Evolutionary conservation across 495 filamentous ascomycete genomes (phyloP).

Genomic region (Choiromyces venosus): DNA sequence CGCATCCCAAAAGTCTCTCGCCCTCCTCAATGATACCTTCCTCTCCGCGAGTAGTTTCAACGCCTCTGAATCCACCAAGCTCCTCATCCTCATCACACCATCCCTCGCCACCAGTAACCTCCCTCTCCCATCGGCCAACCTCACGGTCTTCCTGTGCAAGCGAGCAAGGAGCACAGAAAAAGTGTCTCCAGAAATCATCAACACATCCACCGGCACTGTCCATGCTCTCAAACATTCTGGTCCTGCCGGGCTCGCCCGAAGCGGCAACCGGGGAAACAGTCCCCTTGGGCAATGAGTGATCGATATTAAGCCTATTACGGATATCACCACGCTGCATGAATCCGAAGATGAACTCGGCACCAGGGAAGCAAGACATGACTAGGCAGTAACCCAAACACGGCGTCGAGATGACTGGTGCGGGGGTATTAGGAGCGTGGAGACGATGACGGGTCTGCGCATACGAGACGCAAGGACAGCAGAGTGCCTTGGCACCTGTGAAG

Average conservation of each 20-base stretch:
- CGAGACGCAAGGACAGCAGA: slow-evolving; percentile 40
- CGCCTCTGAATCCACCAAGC: slow-evolving; percentile 21
- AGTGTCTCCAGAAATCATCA: slow-evolving; percentile 37
- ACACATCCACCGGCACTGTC: slow-evolving; percentile 34
- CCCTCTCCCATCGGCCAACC: slow-evolving; percentile 37
- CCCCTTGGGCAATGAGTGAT: slow-evolving; percentile 28
- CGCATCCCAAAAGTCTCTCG: slow-evolving; percentile 33
- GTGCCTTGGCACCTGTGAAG: slow-evolving; percentile 31
- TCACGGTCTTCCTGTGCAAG: slow-evolving; percentile 40
- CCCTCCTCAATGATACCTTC: slow-evolving; percentile 29
- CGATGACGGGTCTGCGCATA: slow-evolving; percentile 41
- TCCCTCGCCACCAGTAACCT: slow-evolving; percentile 31
- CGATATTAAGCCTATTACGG: slow-evolving; percentile 37
- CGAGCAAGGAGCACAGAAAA: slow-evolving; percentile 39
- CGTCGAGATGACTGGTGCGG: slow-evolving; percentile 33
- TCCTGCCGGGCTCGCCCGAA: slow-evolving; percentile 12
- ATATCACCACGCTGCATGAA: slow-evolving; percentile 39
- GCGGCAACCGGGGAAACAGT: slow-evolving; percentile 24
- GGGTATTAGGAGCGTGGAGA: slow-evolving; percentile 36
- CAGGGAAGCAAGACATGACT: slow-evolving; percentile 27
- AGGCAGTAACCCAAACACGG: slow-evolving; percentile 39
- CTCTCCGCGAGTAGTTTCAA: slow-evolving; percentile 13
- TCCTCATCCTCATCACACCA: slow-evolving; percentile 3
- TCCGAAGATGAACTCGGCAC: slow-evolving; percentile 39
- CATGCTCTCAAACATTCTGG: slow-evolving; percentile 32